Evolutionary conservation across 2,329 filamentous ascomycete genomes (phyloP).

Genomic region (Fusarium napiforme): DNA sequence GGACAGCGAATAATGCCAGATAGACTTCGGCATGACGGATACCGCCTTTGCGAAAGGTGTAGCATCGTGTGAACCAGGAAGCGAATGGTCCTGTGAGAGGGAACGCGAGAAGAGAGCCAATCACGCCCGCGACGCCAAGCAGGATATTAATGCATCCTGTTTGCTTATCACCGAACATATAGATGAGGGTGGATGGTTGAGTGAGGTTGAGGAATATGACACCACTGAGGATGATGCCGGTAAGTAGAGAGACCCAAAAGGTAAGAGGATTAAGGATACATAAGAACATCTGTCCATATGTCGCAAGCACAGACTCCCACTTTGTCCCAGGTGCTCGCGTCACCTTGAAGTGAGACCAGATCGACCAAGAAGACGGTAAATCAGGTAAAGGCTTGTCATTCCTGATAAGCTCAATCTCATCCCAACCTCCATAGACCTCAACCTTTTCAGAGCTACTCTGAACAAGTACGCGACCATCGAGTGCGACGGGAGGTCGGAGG

Average conservation of each 20-base stretch:
- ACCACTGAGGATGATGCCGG: conserved; percentile 23
- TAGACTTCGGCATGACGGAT: conserved; percentile 33
- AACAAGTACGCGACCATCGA: conserved; percentile 13
- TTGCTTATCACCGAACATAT: rapidly evolving
- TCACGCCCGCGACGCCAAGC: background rate
- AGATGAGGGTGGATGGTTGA: background rate
- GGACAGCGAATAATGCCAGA: conserved; percentile 6
- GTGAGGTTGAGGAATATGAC: conserved; percentile 23
- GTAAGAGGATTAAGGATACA: conserved; percentile 36
- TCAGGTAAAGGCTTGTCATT: conserved; percentile 18
- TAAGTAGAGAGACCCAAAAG: conserved; percentile 35
- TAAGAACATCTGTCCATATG: conserved; percentile 35
- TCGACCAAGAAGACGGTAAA: background rate
- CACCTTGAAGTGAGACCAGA: conserved; percentile 12
- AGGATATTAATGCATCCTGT: background rate
- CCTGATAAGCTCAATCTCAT: background rate
- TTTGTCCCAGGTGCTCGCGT: conserved; percentile 13
- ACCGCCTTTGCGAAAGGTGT: conserved; percentile 14
- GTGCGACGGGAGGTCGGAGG: conserved; percentile 26
- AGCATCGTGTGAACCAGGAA: conserved; percentile 23
- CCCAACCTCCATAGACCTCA: conserved; percentile 18
- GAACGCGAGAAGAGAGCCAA: conserved; percentile 17
- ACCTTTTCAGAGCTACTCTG: conserved; percentile 26
- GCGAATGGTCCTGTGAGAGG: conserved; percentile 18
- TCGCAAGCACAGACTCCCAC: conserved; percentile 5